These are phyloP conservation scores for Pichia ethanolica DNA, from an alignment of 805 yeast genomes.

Conservation along the genomic window DNA sequence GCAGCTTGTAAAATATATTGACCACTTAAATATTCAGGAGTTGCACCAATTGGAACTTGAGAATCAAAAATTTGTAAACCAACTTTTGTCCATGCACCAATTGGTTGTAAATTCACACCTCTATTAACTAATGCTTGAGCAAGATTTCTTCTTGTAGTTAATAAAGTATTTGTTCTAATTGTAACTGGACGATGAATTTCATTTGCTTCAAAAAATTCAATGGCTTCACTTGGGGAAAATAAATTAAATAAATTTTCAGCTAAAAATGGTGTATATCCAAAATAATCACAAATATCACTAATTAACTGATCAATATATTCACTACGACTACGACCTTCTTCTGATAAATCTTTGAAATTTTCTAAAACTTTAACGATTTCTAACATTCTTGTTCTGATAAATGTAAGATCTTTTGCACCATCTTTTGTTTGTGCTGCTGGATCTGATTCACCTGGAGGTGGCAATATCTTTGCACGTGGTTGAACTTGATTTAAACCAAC, in stretches of 20 bases:
- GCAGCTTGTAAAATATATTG: conserved; percentile 98
- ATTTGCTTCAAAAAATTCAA: conserved; percentile 97
- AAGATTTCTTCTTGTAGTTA: conserved; percentile 89
- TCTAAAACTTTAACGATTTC: conserved; percentile 92
- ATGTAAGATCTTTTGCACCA: conserved; percentile 49
- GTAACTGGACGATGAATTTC: conserved; percentile 96
- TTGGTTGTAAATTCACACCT: conserved; percentile 95
- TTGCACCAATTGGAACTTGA: conserved; percentile 99
- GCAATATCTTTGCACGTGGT: conserved; percentile 73
- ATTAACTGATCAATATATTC: conserved; percentile 75
- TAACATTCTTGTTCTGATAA: conserved; percentile 87
- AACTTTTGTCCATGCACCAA: conserved; percentile 96
- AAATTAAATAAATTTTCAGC: conserved; percentile 91
- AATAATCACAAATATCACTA: conserved; percentile 83
- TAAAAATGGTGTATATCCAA: conserved; percentile 84
- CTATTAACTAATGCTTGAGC: conserved; percentile 93
- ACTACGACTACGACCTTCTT: conserved; percentile 78
- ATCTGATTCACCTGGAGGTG: conserved; percentile 56
- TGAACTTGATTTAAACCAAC: conserved; percentile 50
- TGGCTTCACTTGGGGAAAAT: conserved; percentile 91
- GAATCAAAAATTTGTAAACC: conserved; percentile 97
- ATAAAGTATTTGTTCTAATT: conserved; percentile 93
- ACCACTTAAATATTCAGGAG: conserved; percentile 97
- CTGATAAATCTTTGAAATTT: conserved; percentile 74
- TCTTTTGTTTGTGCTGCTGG: conserved; percentile 36